These are phyloP conservation scores for Cucumis cinereus DNA, from an alignment of 306 rosid species.

Conservation along the genomic window DNA sequence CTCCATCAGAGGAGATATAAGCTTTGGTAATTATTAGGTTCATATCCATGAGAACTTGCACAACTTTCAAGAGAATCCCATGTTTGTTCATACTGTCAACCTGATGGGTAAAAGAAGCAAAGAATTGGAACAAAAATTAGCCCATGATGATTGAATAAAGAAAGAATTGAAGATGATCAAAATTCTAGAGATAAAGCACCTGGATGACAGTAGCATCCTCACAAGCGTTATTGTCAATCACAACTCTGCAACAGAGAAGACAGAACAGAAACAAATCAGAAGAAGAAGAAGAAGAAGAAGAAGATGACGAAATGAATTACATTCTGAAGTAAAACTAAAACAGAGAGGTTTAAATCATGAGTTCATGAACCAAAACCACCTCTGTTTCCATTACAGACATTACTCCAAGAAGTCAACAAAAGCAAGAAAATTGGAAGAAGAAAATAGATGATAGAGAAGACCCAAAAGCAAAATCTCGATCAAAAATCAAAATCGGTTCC, in stretches of 20 bases:
- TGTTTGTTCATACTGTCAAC: constrained; percentile 89
- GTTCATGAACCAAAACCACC: not conserved
- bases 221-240: constrained; percentile 69
- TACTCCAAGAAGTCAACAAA: not conserved
- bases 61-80: constrained; percentile 81
- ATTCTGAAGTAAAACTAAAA: not conserved
- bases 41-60: constrained; percentile 81
- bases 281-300: not conserved
- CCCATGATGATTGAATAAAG: not conserved
- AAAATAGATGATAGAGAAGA: not conserved
- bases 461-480: not conserved
- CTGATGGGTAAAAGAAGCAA: constrained; percentile 20
- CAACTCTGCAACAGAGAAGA: constrained; percentile 58
- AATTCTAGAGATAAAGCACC: constrained; percentile 24
- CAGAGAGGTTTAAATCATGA: not conserved
- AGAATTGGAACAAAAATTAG: not conserved
- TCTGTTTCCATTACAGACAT: not conserved
- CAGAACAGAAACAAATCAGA: constrained; percentile 6
- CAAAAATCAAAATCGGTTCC: not conserved
- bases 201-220: constrained; percentile 68
- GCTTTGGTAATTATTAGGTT: constrained; percentile 75
- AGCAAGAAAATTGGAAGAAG: not conserved
- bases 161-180: not conserved
- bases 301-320: not conserved
- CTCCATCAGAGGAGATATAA: constrained; percentile 83